These are phyloP conservation scores for Verticillium nonalfalfae DNA, from an alignment of 2,329 filamentous ascomycete genomes.

Conservation along the genomic window DNA sequence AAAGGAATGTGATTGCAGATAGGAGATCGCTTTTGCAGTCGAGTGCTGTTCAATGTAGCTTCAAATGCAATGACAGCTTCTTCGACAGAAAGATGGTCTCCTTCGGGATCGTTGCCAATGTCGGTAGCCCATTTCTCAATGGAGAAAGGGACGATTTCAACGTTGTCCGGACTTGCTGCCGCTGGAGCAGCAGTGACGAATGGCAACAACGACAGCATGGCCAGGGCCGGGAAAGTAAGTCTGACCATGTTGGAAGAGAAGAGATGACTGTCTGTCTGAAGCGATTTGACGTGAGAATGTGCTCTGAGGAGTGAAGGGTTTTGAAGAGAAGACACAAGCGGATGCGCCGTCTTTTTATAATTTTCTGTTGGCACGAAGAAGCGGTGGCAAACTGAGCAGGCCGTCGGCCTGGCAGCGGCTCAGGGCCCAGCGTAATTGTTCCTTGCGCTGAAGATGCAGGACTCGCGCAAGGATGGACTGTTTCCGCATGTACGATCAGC, in stretches of 20 bases:
- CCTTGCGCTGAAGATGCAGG: no score
- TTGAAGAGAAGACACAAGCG: no score
- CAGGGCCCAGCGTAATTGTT: no score
- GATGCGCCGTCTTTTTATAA: no score
- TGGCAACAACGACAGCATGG: background rate
- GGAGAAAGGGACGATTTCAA: background rate
- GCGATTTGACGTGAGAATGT: background rate
- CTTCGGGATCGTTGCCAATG: background rate
- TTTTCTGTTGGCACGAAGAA: no score
- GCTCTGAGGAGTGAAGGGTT: no score
- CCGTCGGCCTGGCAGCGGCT: no score
- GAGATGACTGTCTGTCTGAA: background rate
- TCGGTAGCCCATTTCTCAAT: background rate
- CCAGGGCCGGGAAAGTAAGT: background rate
- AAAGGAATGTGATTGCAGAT: background rate
- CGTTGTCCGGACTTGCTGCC: background rate
- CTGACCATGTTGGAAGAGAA: background rate
- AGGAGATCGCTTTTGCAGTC: background rate
- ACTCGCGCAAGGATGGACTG: no score
- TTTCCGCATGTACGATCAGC: no score
- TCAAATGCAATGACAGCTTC: background rate
- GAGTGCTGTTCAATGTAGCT: background rate
- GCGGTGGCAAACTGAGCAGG: no score
- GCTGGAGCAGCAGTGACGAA: background rate
- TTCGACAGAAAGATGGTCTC: background rate